Base-by-base conservation (phyloP, 2,329 filamentous ascomycete genomes). In the Fusarium guadeloupense region DNA sequence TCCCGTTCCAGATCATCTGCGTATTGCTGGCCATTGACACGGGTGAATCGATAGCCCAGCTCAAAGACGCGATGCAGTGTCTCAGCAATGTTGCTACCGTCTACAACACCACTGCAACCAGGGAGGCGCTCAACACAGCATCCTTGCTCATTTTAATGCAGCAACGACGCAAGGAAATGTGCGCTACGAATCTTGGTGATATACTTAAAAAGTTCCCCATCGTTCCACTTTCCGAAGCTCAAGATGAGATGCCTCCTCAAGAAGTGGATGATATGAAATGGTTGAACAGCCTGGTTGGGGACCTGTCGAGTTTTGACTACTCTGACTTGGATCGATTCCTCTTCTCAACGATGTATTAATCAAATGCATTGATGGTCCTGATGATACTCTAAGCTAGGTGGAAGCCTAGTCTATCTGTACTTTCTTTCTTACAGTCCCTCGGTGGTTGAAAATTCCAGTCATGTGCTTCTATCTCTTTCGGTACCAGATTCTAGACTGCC, bases 1-100 rank as follows among this genome's bases (percentile, higher is more conserved):
- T 86, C 0, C 84, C 84, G 0, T 87, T 87, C 57, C 84, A 86
- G 47, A 78, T 84, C 0, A 77, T 86, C 25, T 86, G 84, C 54
- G 76, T 83, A 0, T 71, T 86, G 6, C 73, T 87, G 2, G 82
- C 81, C 0, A 83, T 86, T 42, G 84, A 87, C 44, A 84, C 76
- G 0, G 75, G 76, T 1, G 74, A 81, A 1, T 81, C 81, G 0
- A 72, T 85, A 0, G 73, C 75, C 0, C 74, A 82, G 51, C 75
- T 87, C 6, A 72, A 74, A 3, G 79, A 83, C 19, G 83, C 83
- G 0, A 82, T 87, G 80, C 74, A 72, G 48, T 79, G 77, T 4
- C 71, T 84, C 1, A 71, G 73, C 17, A 71, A 77, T 14, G 76
- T 82, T 0, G 72, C 76, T 0, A 68, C 70, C 0, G 74, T 75